phyloP scores from a whole-genome alignment of 2,329 filamentous ascomycete species.

The Pseudonectria buxi region DNA sequence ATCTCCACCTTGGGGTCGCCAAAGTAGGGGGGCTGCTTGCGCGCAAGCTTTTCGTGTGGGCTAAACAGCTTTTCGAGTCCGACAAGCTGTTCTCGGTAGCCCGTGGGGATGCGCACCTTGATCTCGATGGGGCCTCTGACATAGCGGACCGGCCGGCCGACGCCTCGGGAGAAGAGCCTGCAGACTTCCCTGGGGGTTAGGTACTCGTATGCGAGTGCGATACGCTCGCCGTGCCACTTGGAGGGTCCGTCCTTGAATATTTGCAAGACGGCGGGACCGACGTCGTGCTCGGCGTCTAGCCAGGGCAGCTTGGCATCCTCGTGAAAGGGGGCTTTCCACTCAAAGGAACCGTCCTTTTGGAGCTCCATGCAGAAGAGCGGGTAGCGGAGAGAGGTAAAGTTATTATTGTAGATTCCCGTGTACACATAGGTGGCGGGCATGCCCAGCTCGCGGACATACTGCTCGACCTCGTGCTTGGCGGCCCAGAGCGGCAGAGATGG shows the following conservation, averaged over 20 bases:
- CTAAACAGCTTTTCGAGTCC: slow-evolving; percentile 56
- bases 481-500: slow-evolving; percentile 85
- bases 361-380: slow-evolving; percentile 95
- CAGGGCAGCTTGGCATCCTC: slow-evolving; percentile 84
- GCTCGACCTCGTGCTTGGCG: slow-evolving; percentile 86
- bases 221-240: slow-evolving; percentile 73
- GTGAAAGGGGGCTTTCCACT: slow-evolving; percentile 92
- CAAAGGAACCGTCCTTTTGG: slow-evolving; percentile 74
- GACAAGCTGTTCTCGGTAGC: slow-evolving; percentile 83
- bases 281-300: slow-evolving; percentile 94
- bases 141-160: slow-evolving; percentile 74
- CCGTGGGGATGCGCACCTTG: slow-evolving; percentile 76
- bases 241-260: slow-evolving; percentile 88
- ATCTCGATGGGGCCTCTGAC: slow-evolving; percentile 72
- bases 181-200: slow-evolving; percentile 80
- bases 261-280: slow-evolving; percentile 85
- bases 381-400: slow-evolving; percentile 89
- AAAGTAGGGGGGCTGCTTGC: slow-evolving; percentile 58
- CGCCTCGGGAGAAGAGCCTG: slow-evolving; percentile 67
- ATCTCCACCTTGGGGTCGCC: slow-evolving; percentile 50
- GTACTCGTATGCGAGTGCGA: slow-evolving; percentile 86
- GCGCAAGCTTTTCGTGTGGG: slow-evolving; percentile 42
- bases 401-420: slow-evolving; percentile 98
- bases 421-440: slow-evolving; percentile 90
- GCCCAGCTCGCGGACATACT: slow-evolving; percentile 76